Evolutionary conservation across 495 filamentous ascomycete genomes (phyloP), one percentile per base, ranked within the genome.

Genomic region (Aspergillus cavernicola): DNA sequence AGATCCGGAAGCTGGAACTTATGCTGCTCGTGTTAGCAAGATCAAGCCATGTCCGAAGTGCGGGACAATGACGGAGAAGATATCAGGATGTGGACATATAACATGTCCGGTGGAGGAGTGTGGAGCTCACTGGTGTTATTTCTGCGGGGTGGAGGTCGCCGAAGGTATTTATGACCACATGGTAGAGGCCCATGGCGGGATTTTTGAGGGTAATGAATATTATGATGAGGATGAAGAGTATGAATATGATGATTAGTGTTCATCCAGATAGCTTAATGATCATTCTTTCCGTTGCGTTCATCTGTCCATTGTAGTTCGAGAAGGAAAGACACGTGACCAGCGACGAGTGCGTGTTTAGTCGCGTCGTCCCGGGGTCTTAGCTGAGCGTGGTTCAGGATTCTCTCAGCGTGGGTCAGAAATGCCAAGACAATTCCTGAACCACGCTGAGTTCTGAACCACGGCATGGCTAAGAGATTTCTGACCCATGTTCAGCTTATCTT

Each of bases 21-120:
- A 41, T 20, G 22, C 32, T 11, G 23, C 11, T 18, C 3, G 46
- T 11, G 12, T 33, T 18, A 16, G 44, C 11, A 32, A 5, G 4
- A 44, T 67, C 9, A 63, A 58, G 36, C 42, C 59, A 20, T 75
- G 71, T 48, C 71, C 69, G 2, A 56, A 64, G 7, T 75, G 68
- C 41, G 59, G 45, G 13, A 56, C 53, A 5, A 33, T 55, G 45
- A 69, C 64, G 1, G 54, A 70, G 53, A 70, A 66, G 55, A 55
- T 54, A 4, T 23, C 42, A 13, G 71, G 71, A 0, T 75, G 70
- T 50, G 61, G 65, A n/a, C 70, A 74, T 56, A 66, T 74, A 11
- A 37, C 12, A 3, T 74, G 68, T 53, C 48, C 61, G 2, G 50
- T 63, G n/a, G 35, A 33, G 12, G 20, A 18, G 2, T 74, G 70